Evolutionary conservation across 345 rosid species (phyloP), one percentile per base, ranked within the genome.

Genomic region (Eucalyptus paniculata): DNA sequence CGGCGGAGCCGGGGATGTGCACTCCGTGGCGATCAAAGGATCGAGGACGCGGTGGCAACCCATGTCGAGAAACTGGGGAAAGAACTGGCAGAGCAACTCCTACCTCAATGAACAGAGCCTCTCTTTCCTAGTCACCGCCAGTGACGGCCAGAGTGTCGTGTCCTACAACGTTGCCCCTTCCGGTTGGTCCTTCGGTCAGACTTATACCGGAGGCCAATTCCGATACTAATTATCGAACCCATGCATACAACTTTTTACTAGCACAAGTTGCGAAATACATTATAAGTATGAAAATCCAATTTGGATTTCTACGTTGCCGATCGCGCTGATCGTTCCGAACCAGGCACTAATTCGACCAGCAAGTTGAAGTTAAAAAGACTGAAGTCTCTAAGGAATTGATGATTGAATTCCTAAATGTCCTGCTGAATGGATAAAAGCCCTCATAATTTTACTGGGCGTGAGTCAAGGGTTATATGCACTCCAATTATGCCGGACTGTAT

Each of bases 51-150:
- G 89, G 85, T 94, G 98, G 96, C 96, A 95, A 86, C 89, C 92
- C 37, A 95, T 96, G 97, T 95, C 97, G 32, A 92, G 98, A 87
- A 96, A 96, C 26, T 96, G 98, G 98, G 98, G 97, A 50, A 96
- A 96, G 86, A 96, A 96, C 87, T 96, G 98, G 98, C 98, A 96
- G 91, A 96, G 98, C 92, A 95, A 96, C 87, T 92, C 97, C 30
- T 93, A 94, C 88, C 95, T 96, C 32, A 94, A 95, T 86, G 98
- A 96, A 45, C 97, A 96, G 90, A 90, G 91, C 90, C 95, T 96
- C 91, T 96, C 98, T 17, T 96, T 96, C 89, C 69, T 94, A 45
- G 97, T 96, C 50, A 95, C 95, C 24, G 90, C 96, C 40, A 93
- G 98, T 82, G 94, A 95, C 82, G 95, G 96, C 42, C 95, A 93